phyloP scores from a whole-genome alignment of 306 rosid genomes.

The Quercus bicolor region DNA sequence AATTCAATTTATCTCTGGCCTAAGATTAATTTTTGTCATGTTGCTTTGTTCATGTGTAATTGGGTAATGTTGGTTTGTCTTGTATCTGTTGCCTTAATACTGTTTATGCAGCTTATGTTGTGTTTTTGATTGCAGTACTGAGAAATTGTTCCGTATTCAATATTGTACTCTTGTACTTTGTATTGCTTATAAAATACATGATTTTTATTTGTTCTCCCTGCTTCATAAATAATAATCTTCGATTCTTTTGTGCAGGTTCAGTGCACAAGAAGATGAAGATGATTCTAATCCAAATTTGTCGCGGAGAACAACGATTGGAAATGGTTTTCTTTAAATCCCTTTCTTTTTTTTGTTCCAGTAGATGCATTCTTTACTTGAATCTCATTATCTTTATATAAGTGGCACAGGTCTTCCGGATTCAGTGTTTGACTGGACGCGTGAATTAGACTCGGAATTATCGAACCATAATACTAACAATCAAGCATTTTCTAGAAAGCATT shows the following conservation, averaged over 20 bases:
- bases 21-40: background rate
- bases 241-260: slow-evolving; percentile 50
- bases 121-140: slow-evolving; percentile 11
- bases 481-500: slow-evolving; percentile 90
- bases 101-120: slow-evolving; percentile 21
- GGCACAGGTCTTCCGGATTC: slow-evolving; percentile 95
- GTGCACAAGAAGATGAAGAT: slow-evolving; percentile 98
- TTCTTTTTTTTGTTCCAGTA: slow-evolving; percentile 13
- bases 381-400: slow-evolving; percentile 16
- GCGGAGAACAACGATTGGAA: slow-evolving; percentile 94
- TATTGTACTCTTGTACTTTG: background rate
- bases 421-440: slow-evolving; percentile 86
- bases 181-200: background rate
- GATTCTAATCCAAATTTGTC: slow-evolving; percentile 63
- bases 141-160: slow-evolving; percentile 1
- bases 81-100: too few relatives aligned
- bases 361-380: slow-evolving; percentile 20
- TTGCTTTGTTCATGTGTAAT: background rate
- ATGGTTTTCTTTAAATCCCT: slow-evolving; percentile 51
- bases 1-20: background rate
- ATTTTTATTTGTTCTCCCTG: background rate
- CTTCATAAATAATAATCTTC: slow-evolving; percentile 12
- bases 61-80: too few relatives aligned
- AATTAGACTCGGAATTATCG: slow-evolving; percentile 75
- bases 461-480: slow-evolving; percentile 75